phyloP scores from a whole-genome alignment of 352 stramenopile species.

The Pythium pyrilobum region DNA sequence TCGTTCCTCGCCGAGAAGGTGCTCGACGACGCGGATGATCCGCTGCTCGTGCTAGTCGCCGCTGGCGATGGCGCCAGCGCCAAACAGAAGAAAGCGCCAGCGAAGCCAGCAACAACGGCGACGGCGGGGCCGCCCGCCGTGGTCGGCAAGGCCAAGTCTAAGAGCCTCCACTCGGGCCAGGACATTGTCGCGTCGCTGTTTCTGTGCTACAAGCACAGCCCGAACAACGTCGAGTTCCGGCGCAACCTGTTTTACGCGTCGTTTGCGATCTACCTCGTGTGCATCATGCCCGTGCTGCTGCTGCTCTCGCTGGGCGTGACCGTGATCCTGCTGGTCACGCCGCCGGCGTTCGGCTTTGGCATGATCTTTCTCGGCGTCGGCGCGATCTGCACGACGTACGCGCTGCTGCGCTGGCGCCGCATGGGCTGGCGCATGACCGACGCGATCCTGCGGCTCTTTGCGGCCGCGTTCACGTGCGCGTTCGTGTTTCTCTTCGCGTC shows the following conservation, averaged over 20 bases:
- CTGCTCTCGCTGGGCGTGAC: constrained; percentile 73
- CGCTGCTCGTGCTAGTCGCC: constrained; percentile 3
- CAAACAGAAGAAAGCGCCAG: constrained; percentile 5
- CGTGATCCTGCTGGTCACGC: constrained; percentile 58
- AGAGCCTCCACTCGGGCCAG: constrained; percentile 19
- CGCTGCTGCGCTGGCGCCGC: constrained; percentile 44
- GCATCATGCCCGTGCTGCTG: constrained; percentile 50
- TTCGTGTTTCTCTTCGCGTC: constrained; percentile 80
- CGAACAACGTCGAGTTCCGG: constrained; percentile 59
- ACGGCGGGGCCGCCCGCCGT: background rate
- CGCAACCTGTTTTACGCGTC: constrained; percentile 77
- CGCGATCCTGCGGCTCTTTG: constrained; percentile 45
- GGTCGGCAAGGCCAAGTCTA: background rate
- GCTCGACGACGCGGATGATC: constrained; percentile 14
- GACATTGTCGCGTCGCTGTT: constrained; percentile 76
- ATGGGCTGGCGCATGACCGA: constrained; percentile 83
- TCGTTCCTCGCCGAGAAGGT: constrained; percentile 73
- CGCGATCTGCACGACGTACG: constrained; percentile 48
- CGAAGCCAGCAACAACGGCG: background rate
- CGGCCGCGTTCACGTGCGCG: constrained; percentile 41
- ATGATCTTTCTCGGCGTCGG: constrained; percentile 68
- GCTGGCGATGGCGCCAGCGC: background rate
- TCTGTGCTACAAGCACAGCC: constrained; percentile 67
- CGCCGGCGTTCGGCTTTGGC: constrained; percentile 70
- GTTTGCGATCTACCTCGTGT: constrained; percentile 43